Evolutionary conservation across 2,329 filamentous ascomycete genomes (phyloP), one percentile per base, ranked within the genome.

Genomic region (Talaromyces sp.): DNA sequence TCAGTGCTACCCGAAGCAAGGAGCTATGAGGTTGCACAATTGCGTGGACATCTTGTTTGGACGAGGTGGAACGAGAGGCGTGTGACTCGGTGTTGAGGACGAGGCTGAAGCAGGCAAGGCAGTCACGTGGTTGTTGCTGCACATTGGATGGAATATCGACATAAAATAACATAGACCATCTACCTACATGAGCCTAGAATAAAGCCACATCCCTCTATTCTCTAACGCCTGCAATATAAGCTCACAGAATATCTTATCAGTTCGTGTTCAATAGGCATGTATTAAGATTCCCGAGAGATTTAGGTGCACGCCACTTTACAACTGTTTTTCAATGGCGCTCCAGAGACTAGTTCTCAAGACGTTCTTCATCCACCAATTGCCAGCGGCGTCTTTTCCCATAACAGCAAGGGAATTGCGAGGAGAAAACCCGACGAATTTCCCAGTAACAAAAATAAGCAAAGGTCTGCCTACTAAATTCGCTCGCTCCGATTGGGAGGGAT

Each of bases 341-440:
- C 73, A 75, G 10, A 68, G 62, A 4, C 65, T 68, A n/a, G 52
- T 64, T 7, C 66, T 65, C 57, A 74, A 49, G 4, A 56, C 66
- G 31, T 64, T 71, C 11, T 58, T 65, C 19, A 77, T 35, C 75
- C 76, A 76, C 63, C 73, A 75, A 65, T 75, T 75, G 0, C 72
- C 75, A 5, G 58, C 56, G 0, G 64, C 47, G 62, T 78, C 76
- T 64, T 75, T 75, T 6, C 76, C 76, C 50, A 74, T 68, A 16
- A 71, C 70, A 31, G 68, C 68, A 0, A 64, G 66, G 11, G 73
- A 41, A 56, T 68, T 69, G 62, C 68, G 70, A 67, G 60, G 65
- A 10, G 67, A 62, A n/a, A 67, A 63, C 0, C 67, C 57, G 22
- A 19, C 41, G 13, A 56, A 60, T 39, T 50, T 65, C 14, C 31